A percentile compares a stretch with the other conserved stretches of the same genome.
Evolutionary conservation across 768 basidiomycete genomes (phyloP).

Genomic region (Mycena vitilis): DNA sequence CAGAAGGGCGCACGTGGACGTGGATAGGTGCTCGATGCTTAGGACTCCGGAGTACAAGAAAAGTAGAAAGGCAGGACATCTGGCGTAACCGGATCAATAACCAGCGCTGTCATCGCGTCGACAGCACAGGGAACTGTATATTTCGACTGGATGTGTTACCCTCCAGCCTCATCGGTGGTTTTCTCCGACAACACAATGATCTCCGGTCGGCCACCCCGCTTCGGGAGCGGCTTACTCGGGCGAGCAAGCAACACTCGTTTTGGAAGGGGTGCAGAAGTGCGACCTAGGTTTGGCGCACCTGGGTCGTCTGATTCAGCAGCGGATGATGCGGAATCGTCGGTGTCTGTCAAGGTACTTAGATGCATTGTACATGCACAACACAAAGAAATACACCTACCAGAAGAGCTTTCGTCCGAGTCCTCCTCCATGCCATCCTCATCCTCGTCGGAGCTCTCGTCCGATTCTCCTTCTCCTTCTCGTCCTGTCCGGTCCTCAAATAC

Average conservation of each 20-base stretch:
- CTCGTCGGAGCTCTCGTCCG: constrained; percentile 6
- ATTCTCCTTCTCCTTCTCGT: background rate
- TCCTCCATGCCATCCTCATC: constrained; percentile 9
- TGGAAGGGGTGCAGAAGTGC: constrained; percentile 17
- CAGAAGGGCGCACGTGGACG: too few species aligned
- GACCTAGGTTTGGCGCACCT: background rate
- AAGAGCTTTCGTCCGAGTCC: constrained; percentile 10
- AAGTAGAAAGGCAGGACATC: too few species aligned
- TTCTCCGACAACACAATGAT: constrained; percentile 24
- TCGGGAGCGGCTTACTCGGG: constrained; percentile 17
- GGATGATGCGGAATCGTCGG: background rate
- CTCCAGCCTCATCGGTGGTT: background rate
- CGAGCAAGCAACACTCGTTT: constrained; percentile 22
- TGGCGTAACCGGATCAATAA: too few species aligned
- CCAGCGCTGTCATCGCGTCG: too few species aligned
- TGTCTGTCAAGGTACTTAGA: background rate
- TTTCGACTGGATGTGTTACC: too few species aligned
- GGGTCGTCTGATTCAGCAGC: constrained; percentile 13
- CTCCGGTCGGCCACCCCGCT: constrained; percentile 12
- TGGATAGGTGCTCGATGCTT: too few species aligned
- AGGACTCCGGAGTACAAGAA: too few species aligned
- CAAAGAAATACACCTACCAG: background rate
- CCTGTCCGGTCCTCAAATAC: constrained; percentile 48
- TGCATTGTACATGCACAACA: background rate
- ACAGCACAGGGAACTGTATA: too few species aligned